Base-by-base conservation (phyloP, 2,329 filamentous ascomycete species). In the Cordyceps fumosorosea region DNA sequence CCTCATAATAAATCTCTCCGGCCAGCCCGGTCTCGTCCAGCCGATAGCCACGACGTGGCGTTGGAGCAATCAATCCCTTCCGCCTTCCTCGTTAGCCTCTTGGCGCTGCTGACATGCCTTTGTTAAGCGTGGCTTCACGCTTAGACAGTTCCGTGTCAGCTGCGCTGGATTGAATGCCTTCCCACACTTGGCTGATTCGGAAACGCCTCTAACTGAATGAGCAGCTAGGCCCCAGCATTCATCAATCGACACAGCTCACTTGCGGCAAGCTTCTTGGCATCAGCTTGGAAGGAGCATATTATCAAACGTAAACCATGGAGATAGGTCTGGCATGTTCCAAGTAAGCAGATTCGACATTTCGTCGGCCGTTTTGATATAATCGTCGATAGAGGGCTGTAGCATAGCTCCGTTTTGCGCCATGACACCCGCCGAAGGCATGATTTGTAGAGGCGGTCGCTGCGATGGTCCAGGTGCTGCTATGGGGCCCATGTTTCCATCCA, bases 271-370 rank as follows among this genome's bases (percentile, higher is more conserved):
- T 48, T n/a, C 26, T 11, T 11, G 37, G 16, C 24, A 29, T 63
- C n/a, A 63, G 18, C 51, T 56, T 6, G 62, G 56, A 11, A 60
- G 45, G 44, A 63, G 42, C 52, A 63, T 47, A 18, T 63, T 54
- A 10, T 58, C 56, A 53, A 56, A 56, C 4, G 45, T 62, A 26
- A 65, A 56, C 64, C 59, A 64, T n/a, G 64, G 60, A 34, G 66
- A 63, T 8, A 68, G 55, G 16, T 67, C 66, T 14, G 62, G 62
- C 56, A 64, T 64, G 11, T 64, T 62, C 67, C 68, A 69, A 16
- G 68, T 69, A 32, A 70, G 54, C 45, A 66, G 65, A 16, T 64
- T 60, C 8, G 67, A 67, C 67, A 70, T 70, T 53, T 70, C 67
- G 48, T 67, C 68, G 4, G 68, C 68, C 18, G 66, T 64, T 42